phyloP scores from a whole-genome alignment of 495 filamentous ascomycete species.

The Talaromyces proteolyticus region DNA sequence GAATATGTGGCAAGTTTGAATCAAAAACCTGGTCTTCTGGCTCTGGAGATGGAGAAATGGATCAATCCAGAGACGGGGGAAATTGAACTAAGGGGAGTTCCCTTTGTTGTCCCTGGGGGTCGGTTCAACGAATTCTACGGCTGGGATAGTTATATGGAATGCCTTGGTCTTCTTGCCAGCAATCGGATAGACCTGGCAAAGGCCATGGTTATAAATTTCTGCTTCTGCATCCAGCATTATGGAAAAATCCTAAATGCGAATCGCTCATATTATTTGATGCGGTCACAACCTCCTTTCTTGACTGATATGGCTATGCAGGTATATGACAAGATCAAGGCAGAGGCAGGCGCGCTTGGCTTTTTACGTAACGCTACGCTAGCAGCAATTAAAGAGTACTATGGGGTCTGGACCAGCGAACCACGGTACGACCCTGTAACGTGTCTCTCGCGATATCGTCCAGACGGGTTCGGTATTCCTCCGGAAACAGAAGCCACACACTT shows the following conservation, averaged over 20 bases:
- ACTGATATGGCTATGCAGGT: constrained; percentile 94
- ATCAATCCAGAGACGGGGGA: constrained; percentile 54
- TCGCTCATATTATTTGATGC: constrained; percentile 86
- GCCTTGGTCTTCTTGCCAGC: constrained; percentile 76
- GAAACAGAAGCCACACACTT: constrained; percentile 92
- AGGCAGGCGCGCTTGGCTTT: constrained; percentile 71
- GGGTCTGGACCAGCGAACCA: constrained; percentile 78
- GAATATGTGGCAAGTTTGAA: constrained; percentile 72
- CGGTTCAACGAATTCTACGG: constrained; percentile 96
- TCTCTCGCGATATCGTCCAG: constrained; percentile 80
- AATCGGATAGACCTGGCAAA: constrained; percentile 80
- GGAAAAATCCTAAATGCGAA: constrained; percentile 97
- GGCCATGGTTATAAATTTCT: constrained; percentile 91
- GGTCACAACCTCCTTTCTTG: constrained; percentile 93
- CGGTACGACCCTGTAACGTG: constrained; percentile 73
- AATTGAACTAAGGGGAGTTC: constrained; percentile 67
- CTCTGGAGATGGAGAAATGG: constrained; percentile 78
- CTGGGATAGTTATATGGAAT: constrained; percentile 98
- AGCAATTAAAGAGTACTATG: constrained; percentile 95
- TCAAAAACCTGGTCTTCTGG: constrained; percentile 78
- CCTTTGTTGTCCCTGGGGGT: constrained; percentile 93
- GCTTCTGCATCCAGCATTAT: constrained; percentile 97
- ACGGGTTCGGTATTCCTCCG: constrained; percentile 86
- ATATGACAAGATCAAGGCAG: constrained; percentile 80
- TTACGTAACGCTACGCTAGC: constrained; percentile 72